A percentile compares a stretch with the other conserved stretches of the same genome.
Conservation (phyloP, 495 filamentous ascomycete species). For the Cercophora scortea region DNA sequence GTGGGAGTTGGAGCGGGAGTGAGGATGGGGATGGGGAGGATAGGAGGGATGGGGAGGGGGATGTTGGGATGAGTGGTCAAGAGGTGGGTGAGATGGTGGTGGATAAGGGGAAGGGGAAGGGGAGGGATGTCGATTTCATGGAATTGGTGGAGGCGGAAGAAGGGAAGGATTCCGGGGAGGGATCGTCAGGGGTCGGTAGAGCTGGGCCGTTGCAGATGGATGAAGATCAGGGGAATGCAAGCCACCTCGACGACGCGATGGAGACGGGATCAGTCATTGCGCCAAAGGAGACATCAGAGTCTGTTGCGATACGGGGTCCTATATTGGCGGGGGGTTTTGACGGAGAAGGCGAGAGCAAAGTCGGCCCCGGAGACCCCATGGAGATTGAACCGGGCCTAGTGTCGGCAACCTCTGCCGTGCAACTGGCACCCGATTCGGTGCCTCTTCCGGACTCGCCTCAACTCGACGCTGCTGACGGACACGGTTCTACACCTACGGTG, state of each 20-base stretch:
- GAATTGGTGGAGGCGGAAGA: not conserved
- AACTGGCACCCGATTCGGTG: constrained; percentile 4
- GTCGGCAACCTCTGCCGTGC: constrained; percentile 4
- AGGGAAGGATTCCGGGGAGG: not conserved
- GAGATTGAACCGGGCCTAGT: not conserved
- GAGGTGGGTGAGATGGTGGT: not conserved
- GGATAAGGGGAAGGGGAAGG: constrained; percentile 3
- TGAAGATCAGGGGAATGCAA: too few relatives aligned
- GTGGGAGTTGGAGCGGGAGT: constrained; percentile 20
- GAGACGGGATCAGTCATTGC: too few relatives aligned
- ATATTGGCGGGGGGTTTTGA: too few relatives aligned
- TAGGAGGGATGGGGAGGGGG: constrained; percentile 3
- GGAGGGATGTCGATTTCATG: constrained; percentile 10
- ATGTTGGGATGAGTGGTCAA: constrained; percentile 1
- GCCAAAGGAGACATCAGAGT: too few relatives aligned
- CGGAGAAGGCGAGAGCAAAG: not conserved
- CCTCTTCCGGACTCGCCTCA: constrained; percentile 4
- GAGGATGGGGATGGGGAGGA: constrained; percentile 4
- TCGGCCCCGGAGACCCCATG: not conserved
- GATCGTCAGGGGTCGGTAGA: not conserved
- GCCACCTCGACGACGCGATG: too few relatives aligned
- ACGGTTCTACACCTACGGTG: not conserved
- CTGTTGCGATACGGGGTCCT: too few relatives aligned
- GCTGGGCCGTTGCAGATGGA: too few relatives aligned
- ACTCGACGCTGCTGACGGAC: not conserved